phyloP scores from a whole-genome alignment of 257 asterid species.

The Solanum dulcamara region DNA sequence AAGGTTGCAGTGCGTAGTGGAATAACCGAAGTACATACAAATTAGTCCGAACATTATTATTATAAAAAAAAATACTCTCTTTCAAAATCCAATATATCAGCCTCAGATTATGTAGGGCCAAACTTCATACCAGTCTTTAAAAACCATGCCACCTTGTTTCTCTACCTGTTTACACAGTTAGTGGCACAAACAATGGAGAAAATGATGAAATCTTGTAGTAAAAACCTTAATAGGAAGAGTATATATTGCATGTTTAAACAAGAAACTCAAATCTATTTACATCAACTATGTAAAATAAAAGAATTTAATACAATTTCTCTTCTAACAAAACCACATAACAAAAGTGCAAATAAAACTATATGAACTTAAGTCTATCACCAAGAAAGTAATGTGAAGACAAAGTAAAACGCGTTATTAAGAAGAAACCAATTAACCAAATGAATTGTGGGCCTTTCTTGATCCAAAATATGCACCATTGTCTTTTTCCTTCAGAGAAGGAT shows the following conservation, averaged over 20 bases:
- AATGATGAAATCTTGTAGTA: neutral
- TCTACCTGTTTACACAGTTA: neutral
- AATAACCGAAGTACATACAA: neutral
- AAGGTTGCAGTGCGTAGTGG: neutral
- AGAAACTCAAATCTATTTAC: neutral
- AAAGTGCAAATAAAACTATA: too few species aligned
- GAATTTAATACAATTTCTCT: neutral
- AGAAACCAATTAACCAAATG: neutral
- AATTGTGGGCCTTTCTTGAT: neutral
- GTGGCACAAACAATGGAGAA: neutral
- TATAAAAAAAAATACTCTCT: neutral
- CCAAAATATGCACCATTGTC: constrained; percentile 14
- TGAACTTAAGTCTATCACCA: too few species aligned
- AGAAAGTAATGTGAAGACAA: neutral
- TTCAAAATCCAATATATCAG: neutral
- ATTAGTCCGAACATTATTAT: neutral
- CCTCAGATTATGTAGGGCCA: neutral
- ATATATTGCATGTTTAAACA: neutral
- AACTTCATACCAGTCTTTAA: neutral
- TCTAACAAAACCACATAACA: neutral
- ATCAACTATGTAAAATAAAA: neutral
- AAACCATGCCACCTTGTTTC: neutral
- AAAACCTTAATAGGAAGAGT: neutral
- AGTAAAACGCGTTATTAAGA: neutral
- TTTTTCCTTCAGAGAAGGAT: constrained; percentile 21